phyloP scores from a whole-genome alignment of 2,329 filamentous ascomycete species.

The Colletotrichum noveboracense region DNA sequence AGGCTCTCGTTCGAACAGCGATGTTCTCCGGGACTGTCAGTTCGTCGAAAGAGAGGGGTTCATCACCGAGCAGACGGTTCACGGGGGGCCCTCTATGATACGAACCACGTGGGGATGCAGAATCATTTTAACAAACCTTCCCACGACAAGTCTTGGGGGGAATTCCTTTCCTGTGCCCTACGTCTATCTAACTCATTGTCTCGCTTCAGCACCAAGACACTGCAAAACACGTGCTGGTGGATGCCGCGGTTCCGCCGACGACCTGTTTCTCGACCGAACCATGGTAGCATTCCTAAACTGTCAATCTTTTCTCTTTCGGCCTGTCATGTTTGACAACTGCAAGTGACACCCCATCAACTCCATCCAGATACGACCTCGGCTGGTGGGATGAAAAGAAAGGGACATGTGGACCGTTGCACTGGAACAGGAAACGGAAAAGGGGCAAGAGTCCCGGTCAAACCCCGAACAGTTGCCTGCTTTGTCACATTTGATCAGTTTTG shows the following conservation, averaged over 20 bases:
- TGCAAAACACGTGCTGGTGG: background rate
- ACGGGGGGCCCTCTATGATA: background rate
- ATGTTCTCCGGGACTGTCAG: background rate
- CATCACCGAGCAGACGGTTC: background rate
- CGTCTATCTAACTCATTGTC: background rate
- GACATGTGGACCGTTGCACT: background rate
- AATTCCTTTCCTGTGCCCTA: background rate
- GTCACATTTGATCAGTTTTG: background rate
- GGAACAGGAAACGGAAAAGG: background rate
- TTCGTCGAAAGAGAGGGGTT: background rate
- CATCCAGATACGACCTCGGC: background rate
- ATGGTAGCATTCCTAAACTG: background rate
- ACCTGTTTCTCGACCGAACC: background rate
- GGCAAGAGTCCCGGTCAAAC: background rate
- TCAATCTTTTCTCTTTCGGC: background rate
- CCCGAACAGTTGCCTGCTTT: background rate
- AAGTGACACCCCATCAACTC: background rate
- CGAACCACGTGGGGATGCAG: constrained; percentile 1
- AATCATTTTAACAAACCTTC: constrained; percentile 4
- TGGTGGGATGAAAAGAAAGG: background rate
- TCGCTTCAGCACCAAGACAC: background rate
- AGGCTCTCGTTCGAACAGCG: background rate
- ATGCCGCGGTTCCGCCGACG: background rate
- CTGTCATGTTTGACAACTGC: background rate
- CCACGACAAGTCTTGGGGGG: background rate